Evolutionary conservation across 192 early-diverging fungal species (phyloP), one percentile per base, ranked within the genome.

Genomic region (Coemansia sp.): DNA sequence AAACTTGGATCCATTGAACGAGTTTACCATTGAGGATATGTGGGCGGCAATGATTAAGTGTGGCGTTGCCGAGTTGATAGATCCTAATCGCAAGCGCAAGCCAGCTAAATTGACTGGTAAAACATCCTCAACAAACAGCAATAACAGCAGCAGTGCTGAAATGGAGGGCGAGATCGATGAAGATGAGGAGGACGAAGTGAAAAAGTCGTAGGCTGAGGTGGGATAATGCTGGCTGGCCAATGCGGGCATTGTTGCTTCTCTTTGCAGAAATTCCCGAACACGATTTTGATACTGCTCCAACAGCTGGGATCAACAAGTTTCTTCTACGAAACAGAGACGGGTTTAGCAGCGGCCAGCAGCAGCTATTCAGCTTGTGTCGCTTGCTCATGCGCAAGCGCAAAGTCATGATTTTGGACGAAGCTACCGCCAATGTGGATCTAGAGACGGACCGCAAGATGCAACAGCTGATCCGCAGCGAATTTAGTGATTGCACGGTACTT

Each of bases 391-490:
- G 64, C 48, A 72, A 68, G 37, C 85, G 85, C 50, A 66, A 77
- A 13, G 74, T 90, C 14, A 58, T 91, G 14, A 61, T 88, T 31
- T 64, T 90, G 61, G 89, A 91, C 45, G 89, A 91, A 59, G 90
- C 90, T 4, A 91, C 90, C 8, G 78, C 88, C 7, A 64, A 79
- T 2, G 77, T 90, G 11, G 89, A 91, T 25, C 18, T 57, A n/a
- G 50, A 57, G 14, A 66, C 65, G 0, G 71, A 73, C 18, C 23
- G 31, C 25, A 25, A 38, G 21, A 59, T 73, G 5, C 71, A 73
- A 34, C 20, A 36, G 18, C 18, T 73, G 8, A 80, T 89, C 31
- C 76, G 76, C 6, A 69, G 65, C 10, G 70, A 87, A 50, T 88
- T 89, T 71, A 64, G 38, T 3, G 57, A 72, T 23, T 68, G 61